Conservation (phyloP, 2,329 filamentous ascomycete species). For the Fusarium kyushuense region DNA sequence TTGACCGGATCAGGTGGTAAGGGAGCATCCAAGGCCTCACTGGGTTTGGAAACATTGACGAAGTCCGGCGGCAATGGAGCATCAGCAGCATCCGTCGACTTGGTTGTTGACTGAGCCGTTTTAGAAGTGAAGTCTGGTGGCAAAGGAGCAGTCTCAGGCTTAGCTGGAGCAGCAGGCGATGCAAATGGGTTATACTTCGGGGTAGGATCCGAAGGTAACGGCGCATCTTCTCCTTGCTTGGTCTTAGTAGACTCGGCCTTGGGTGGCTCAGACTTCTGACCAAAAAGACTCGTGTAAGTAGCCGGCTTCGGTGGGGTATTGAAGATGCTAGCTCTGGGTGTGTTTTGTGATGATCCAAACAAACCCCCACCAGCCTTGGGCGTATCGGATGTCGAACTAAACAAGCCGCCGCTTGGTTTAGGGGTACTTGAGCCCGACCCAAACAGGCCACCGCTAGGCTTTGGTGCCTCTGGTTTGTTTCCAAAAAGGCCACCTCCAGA, state of each 20-base stretch:
- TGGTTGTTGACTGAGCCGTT: slow-evolving; percentile 19
- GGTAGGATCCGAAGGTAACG: slow-evolving; percentile 68
- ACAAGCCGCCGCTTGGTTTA: slow-evolving; percentile 35
- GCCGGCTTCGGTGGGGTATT: slow-evolving; percentile 41
- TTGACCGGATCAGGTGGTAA: slow-evolving; percentile 31
- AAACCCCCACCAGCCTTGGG: slow-evolving; percentile 45
- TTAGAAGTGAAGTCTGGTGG: slow-evolving; percentile 56
- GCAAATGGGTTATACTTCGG: slow-evolving; percentile 49
- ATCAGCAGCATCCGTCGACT: slow-evolving; percentile 34
- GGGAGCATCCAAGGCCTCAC: slow-evolving; percentile 21
- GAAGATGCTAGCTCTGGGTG: slow-evolving; percentile 41
- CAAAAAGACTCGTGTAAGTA: slow-evolving; percentile 44
- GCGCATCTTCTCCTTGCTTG: slow-evolving; percentile 54
- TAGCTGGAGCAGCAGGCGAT: slow-evolving; percentile 52
- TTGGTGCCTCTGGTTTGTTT: slow-evolving; percentile 43
- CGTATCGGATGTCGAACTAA: slow-evolving; percentile 46
- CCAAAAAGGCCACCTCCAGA: slow-evolving; percentile 48
- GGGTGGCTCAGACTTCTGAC: slow-evolving; percentile 33
- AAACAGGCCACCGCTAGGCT: slow-evolving; percentile 46
- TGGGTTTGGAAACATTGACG: slow-evolving; percentile 37
- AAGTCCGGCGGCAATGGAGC: slow-evolving; percentile 53
- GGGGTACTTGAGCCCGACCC: slow-evolving; percentile 39
- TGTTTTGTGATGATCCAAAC: slow-evolving; percentile 42
- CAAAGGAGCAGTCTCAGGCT: slow-evolving; percentile 55
- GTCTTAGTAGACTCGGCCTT: slow-evolving; percentile 51